Evolutionary conservation across 1,139 yeast genomes (phyloP).

Genomic region (Taphrina wiesneri): DNA sequence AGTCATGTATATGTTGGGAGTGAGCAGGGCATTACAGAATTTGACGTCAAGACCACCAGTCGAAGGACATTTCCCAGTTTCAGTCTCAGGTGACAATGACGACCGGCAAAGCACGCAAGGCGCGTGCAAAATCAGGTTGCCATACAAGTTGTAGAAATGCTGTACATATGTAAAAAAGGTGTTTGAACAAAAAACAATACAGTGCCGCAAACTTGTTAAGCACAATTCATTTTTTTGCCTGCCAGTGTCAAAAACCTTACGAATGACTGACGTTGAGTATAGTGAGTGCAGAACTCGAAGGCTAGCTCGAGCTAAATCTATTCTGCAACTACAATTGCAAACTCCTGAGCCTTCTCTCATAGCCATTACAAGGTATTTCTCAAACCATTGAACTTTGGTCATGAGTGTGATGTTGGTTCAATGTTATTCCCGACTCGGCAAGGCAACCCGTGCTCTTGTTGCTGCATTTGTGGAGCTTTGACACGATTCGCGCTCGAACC

Average conservation of each 20-base stretch:
- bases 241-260: too few relatives aligned
- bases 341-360: too few relatives aligned
- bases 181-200: not conserved
- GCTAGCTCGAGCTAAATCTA: too few relatives aligned
- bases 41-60: slow-evolving; percentile 2
- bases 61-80: slow-evolving; percentile 15
- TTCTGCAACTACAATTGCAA: too few relatives aligned
- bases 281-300: too few relatives aligned
- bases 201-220: too few relatives aligned
- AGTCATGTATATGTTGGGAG: slow-evolving; percentile 17
- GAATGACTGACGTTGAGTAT: too few relatives aligned
- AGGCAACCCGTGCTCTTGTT: not conserved
- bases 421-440: not conserved
- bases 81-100: slow-evolving; percentile 3
- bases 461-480: not conserved
- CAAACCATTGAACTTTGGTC: too few relatives aligned
- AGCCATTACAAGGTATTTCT: too few relatives aligned
- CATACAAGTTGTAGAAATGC: not conserved
- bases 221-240: too few relatives aligned
- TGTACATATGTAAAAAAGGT: not conserved
- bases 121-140: not conserved
- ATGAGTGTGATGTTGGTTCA: not conserved
- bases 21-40: slow-evolving; percentile 29
- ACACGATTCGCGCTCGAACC: not conserved
- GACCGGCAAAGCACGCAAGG: too few relatives aligned